Evolutionary conservation across 257 asterid species (phyloP).

Genomic region (Jacaranda copaia): DNA sequence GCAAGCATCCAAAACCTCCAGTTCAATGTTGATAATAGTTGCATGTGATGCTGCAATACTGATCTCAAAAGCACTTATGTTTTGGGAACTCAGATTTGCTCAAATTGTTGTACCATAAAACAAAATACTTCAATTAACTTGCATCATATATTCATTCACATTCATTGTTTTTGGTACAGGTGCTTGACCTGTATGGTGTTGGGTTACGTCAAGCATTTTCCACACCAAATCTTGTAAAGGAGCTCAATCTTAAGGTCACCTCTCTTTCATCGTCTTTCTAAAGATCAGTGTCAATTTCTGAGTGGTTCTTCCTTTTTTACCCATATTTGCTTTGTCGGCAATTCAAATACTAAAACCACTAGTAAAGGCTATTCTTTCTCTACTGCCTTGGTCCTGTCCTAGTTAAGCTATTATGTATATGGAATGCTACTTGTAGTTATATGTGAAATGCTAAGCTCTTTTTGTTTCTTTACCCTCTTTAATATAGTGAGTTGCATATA

Average conservation of each 20-base stretch:
- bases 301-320: neutral
- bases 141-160: neutral
- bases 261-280: neutral
- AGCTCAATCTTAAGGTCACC: slow-evolving; percentile 62
- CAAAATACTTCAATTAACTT: neutral
- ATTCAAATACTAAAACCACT: neutral
- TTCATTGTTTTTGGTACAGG: slow-evolving; percentile 41
- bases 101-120: neutral
- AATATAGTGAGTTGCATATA: neutral
- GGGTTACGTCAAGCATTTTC: slow-evolving; percentile 55
- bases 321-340: neutral
- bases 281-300: neutral
- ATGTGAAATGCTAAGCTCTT: neutral
- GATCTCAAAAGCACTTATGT: neutral
- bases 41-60: neutral
- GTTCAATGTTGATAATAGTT: neutral
- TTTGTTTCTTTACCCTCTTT: neutral
- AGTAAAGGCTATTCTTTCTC: too few relatives aligned
- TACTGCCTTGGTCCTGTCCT: neutral
- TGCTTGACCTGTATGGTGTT: slow-evolving; percentile 69
- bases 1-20: neutral
- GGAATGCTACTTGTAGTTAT: neutral
- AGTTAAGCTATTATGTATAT: neutral
- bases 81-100: neutral
- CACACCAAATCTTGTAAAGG: slow-evolving; percentile 63